Base-by-base conservation (phyloP, 169 alveolate species). In the Plasmodium yoelii region DNA sequence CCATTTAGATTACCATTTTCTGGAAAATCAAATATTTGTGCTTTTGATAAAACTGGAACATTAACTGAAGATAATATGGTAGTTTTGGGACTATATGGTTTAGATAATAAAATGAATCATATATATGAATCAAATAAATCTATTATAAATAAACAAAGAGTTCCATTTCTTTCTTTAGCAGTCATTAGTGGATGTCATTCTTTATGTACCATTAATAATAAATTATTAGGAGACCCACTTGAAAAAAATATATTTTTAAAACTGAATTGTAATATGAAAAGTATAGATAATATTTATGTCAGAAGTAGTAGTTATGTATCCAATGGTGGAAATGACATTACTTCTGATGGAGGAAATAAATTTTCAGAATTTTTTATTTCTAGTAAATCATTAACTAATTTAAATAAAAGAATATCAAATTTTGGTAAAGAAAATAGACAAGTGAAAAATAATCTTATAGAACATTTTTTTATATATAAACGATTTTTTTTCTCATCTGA, bases 21-120 rank as follows among this genome's bases (percentile, higher is more conserved):
- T 9, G 99, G 99, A 0, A 95, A 96, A 26, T 86, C 96, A 6
- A 95, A 95, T 56, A 94, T 97, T 5, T 94, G 98, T 65, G 98
- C 98, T 22, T 98, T 97, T 93, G 99, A 99, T 86, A 99, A 99
- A 93, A 99, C 99, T 2, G 99, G 99, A 26, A 99, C 99, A 2
- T 94, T 99, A 47, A 98, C 99, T 2, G 94, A 96, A 60, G 99
- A 98, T 94, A 95, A 88, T 88, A 95, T 95, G 97, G 87, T 88
- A 47, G 91, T 95, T 44, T 93, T 55, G 71, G 98, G 97, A n/a
- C 84, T 95, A 56, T 94, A 86, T 34, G 94, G 92, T 8, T 87
- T 80, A 19, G 93, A 63, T 47, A 15, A 44, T 10, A 70, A 74
- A 26, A 46, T 42, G 2, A 56, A 47, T 26, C 8, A 42, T 24